phyloP scores from a whole-genome alignment of 2,329 filamentous ascomycete genomes.

The Arthrobotrys iridis region DNA sequence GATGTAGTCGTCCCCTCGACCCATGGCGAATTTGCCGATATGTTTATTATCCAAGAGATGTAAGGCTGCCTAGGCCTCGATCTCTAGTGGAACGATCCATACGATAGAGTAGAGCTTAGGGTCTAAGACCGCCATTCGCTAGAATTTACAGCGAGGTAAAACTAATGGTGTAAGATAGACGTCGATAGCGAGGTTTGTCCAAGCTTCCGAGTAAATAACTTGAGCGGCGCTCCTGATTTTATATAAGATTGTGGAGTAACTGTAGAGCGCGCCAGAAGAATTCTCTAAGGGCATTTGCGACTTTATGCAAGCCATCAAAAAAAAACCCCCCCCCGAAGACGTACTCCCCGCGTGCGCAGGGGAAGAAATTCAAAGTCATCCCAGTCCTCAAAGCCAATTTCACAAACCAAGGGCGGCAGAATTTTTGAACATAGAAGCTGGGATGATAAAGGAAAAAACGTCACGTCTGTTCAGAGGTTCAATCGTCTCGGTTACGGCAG shows the following conservation, averaged over 20 bases:
- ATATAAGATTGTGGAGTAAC: too few species aligned
- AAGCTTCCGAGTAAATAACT: too few species aligned
- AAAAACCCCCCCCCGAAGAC: slow-evolving; percentile 12
- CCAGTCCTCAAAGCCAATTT: background rate
- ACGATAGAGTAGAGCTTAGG: slow-evolving; percentile 59
- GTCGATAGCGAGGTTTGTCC: too few species aligned
- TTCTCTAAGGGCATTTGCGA: too few species aligned
- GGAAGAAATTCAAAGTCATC: background rate
- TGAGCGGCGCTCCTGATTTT: too few species aligned
- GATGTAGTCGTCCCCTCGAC: slow-evolving; percentile 61
- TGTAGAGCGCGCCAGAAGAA: too few species aligned
- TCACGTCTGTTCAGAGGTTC: too few species aligned
- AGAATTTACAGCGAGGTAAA: background rate
- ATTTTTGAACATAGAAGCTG: too few species aligned
- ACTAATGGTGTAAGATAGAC: background rate
- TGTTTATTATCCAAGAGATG: slow-evolving; percentile 60
- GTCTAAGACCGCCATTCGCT: background rate
- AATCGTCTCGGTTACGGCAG: too few species aligned
- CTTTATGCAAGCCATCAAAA: background rate
- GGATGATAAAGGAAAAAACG: too few species aligned
- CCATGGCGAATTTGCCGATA: slow-evolving; percentile 59
- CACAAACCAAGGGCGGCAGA: too few species aligned
- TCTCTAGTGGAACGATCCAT: slow-evolving; percentile 62
- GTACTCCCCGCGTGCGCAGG: background rate
- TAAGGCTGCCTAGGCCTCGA: slow-evolving; percentile 61